These are phyloP conservation scores for Cytospora paraplurivora DNA, from an alignment of 2,329 filamentous ascomycete species.

Conservation along the genomic window DNA sequence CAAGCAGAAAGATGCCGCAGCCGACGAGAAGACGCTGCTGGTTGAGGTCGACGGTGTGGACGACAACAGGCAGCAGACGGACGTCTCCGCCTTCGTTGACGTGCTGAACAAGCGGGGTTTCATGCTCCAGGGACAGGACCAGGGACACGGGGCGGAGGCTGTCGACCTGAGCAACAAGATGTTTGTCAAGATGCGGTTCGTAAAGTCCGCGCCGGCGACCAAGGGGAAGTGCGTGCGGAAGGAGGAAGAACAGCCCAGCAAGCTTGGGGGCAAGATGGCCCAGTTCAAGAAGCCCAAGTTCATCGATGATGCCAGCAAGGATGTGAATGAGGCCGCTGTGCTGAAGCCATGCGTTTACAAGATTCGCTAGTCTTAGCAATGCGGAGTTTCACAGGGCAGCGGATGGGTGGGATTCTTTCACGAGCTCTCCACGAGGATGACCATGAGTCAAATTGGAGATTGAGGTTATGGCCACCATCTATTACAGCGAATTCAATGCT, in stretches of 20 bases:
- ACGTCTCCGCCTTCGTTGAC: conserved; percentile 84
- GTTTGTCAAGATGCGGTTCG: conserved; percentile 97
- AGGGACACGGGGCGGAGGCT: conserved; percentile 59
- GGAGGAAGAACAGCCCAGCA: conserved; percentile 55
- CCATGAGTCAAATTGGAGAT: background rate
- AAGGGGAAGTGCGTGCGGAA: conserved; percentile 73
- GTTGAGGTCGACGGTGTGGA: conserved; percentile 72
- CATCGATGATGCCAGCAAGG: conserved; percentile 61
- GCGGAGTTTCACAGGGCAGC: background rate
- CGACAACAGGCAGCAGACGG: conserved; percentile 70
- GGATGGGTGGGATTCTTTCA: background rate
- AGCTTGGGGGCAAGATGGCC: conserved; percentile 29
- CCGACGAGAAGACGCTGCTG: conserved; percentile 59
- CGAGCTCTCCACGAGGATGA: background rate
- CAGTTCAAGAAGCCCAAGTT: conserved; percentile 53
- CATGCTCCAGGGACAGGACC: conserved; percentile 70
- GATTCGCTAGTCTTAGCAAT: conserved; percentile 59
- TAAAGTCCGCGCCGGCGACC: conserved; percentile 75
- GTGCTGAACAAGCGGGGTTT: conserved; percentile 82
- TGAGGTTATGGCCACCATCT: conserved; percentile 9
- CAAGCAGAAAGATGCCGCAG: conserved; percentile 49
- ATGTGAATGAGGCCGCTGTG: conserved; percentile 64
- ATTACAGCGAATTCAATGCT: conserved; percentile 15
- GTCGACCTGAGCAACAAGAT: conserved; percentile 91
- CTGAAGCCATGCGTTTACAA: conserved; percentile 98